Evolutionary conservation across 441 rosid genomes (phyloP).

Genomic region (Syzygium syzygioides): DNA sequence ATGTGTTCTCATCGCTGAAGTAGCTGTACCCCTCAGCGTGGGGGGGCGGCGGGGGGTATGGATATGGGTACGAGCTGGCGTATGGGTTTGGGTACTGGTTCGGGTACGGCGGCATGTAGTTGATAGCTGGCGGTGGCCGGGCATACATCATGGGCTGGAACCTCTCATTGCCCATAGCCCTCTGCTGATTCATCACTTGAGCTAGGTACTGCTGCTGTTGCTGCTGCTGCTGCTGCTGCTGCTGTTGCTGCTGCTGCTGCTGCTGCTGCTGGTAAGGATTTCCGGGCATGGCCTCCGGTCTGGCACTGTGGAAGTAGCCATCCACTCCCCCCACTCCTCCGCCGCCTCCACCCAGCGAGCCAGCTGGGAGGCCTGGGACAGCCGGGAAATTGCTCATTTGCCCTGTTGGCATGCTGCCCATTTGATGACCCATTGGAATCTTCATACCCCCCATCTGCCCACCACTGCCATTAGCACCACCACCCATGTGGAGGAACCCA

Average conservation of each 20-base stretch:
- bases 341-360: background rate
- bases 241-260: constrained; percentile 23
- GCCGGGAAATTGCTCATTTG: constrained; percentile 43
- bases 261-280: constrained; percentile 61
- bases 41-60: constrained; percentile 19
- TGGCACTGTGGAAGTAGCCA: constrained; percentile 52
- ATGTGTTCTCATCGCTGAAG: constrained; percentile 85
- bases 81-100: constrained; percentile 15
- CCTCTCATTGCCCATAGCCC: constrained; percentile 69
- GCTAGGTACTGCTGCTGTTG: constrained; percentile 31
- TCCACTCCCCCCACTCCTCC: constrained; percentile 15
- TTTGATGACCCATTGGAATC: constrained; percentile 21
- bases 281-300: constrained; percentile 53
- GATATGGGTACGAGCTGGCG: constrained; percentile 14
- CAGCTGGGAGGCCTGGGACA: constrained; percentile 61
- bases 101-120: constrained; percentile 64
- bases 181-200: constrained; percentile 77
- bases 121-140: constrained; percentile 74
- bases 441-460: constrained; percentile 38
- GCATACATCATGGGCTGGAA: constrained; percentile 95
- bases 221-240: too few relatives aligned
- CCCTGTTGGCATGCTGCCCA: background rate
- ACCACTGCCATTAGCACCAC: constrained; percentile 25
- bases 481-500: background rate
- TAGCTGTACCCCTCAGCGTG: constrained; percentile 41